phyloP scores from a whole-genome alignment of 352 stramenopile genomes.

The Aphanomyces invadans region DNA sequence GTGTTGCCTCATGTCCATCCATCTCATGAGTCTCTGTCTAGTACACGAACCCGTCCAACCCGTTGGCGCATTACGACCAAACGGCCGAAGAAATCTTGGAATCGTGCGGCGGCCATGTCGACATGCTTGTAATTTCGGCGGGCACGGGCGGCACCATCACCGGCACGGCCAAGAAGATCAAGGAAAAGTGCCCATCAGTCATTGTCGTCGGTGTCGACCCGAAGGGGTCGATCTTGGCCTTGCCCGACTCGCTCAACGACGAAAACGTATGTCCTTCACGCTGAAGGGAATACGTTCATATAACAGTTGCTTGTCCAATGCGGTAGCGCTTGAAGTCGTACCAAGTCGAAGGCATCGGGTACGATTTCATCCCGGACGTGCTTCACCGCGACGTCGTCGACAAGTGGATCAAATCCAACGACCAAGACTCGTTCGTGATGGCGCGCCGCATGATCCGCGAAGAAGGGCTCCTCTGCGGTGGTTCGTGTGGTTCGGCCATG shows the following conservation, averaged over 20 bases:
- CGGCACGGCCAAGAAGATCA: slow-evolving; percentile 89
- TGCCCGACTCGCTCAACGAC: slow-evolving; percentile 91
- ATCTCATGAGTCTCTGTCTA: slow-evolving; percentile 19
- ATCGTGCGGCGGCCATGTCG: slow-evolving; percentile 89
- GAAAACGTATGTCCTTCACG: slow-evolving; percentile 42
- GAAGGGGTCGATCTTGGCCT: slow-evolving; percentile 89
- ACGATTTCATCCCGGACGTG: slow-evolving; percentile 96
- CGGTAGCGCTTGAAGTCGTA: slow-evolving; percentile 77
- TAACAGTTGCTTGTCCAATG: too few relatives aligned
- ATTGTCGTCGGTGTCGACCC: slow-evolving; percentile 87
- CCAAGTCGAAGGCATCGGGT: slow-evolving; percentile 95
- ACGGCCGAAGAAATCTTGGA: slow-evolving; percentile 93
- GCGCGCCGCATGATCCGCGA: slow-evolving; percentile 90
- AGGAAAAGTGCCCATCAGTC: slow-evolving; percentile 83
- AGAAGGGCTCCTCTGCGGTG: slow-evolving; percentile 92
- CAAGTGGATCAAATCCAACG: slow-evolving; percentile 91
- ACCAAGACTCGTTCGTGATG: slow-evolving; percentile 91
- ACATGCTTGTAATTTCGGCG: slow-evolving; percentile 92
- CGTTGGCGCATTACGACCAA: slow-evolving; percentile 92
- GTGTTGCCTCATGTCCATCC: neutral
- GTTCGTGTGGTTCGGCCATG: slow-evolving; percentile 89
- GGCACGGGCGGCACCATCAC: slow-evolving; percentile 95
- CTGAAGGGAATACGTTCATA: too few relatives aligned
- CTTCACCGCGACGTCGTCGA: slow-evolving; percentile 91
- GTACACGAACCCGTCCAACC: slow-evolving; percentile 96